Base-by-base conservation (phyloP, 2,329 filamentous ascomycete genomes). In the Aureobasidium sp. region DNA sequence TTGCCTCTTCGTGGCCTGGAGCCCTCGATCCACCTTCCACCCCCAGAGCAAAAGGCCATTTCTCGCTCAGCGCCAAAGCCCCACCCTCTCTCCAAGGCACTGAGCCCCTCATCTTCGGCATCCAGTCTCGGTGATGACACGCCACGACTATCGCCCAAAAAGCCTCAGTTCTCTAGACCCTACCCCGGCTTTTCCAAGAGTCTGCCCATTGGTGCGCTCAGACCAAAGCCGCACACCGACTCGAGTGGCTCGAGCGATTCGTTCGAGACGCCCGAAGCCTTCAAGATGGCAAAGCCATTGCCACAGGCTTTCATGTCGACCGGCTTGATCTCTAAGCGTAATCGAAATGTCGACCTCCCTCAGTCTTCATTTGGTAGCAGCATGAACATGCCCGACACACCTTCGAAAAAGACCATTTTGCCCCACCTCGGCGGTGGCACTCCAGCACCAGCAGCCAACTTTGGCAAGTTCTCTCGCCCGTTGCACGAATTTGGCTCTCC, bases 221-320 rank as follows among this genome's bases (percentile, higher is more conserved):
- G 83, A 62, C 84, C 80, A 25, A 71, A 70, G 25, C 69, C 71
- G 31, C 71, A 79, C 25, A 74, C 74, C 74, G 80, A 65, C 25
- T 59, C 63, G 15, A 60, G 60, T 29, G 73, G 72, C 13, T 77
- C 77, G 3, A 71, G 76, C 2, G 79, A 78, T 21, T 80, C 79
- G 4, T 86, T 90, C 65, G 86, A 87, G 33, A 95, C 90, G 0
- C 90, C 90, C 0, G 82, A 87, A 58, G 84, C 83, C 59, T 94
- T 89, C 75, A 92, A 90, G 73, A 79, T 84, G 54, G 87, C 84
- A 8, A 90, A 86, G 69, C 88, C 92, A 23, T 81, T 89, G 60
- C 86, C 89, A 33, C 85, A 88, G 42, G 91, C 91, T 7, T 96
- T 96, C 74, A 91, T 90, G 79, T 97, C 94, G 1, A 97, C 94